Percentiles rank a stretch among this genome's conserved stretches.
Conservation (phyloP, 202 grass and related monocot species). For the Carex arenaria region DNA sequence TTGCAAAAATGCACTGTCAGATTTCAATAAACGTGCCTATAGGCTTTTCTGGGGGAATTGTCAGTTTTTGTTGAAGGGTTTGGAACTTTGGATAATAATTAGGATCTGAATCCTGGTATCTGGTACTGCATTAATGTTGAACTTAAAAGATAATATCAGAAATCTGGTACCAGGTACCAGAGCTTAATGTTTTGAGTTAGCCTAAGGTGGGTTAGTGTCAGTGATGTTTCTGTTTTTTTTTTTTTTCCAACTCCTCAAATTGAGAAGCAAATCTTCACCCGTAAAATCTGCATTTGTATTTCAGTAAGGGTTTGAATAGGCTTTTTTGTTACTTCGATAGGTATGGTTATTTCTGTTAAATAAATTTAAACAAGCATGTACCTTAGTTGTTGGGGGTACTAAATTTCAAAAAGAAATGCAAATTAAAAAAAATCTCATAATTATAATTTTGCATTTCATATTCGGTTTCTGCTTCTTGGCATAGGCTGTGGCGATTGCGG, state of each 20-base stretch:
- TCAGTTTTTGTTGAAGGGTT: not conserved
- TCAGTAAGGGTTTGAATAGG: not conserved
- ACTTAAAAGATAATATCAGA: no score
- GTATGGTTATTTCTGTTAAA: not conserved
- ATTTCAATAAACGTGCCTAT: not conserved
- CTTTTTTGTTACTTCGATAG: not conserved
- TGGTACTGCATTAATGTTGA: no score
- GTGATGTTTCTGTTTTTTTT: not conserved
- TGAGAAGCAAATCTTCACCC: not conserved
- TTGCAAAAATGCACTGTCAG: not conserved
- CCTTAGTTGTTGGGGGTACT: not conserved
- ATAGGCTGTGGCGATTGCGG: constrained; percentile 74
- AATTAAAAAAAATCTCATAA: not conserved
- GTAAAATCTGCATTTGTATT: not conserved
- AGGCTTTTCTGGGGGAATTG: not conserved
- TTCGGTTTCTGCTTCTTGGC: constrained; percentile 1
- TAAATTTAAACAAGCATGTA: not conserved
- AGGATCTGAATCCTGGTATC: not conserved
- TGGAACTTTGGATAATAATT: not conserved
- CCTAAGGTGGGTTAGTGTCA: not conserved
- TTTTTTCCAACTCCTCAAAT: not conserved
- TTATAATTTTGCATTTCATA: not conserved
- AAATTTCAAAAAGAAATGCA: not conserved
- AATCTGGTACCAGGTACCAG: not conserved
- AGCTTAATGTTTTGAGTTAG: not conserved